Base-by-base conservation (phyloP, 164 flowering plant species). In the Magnolia officinalis region DNA sequence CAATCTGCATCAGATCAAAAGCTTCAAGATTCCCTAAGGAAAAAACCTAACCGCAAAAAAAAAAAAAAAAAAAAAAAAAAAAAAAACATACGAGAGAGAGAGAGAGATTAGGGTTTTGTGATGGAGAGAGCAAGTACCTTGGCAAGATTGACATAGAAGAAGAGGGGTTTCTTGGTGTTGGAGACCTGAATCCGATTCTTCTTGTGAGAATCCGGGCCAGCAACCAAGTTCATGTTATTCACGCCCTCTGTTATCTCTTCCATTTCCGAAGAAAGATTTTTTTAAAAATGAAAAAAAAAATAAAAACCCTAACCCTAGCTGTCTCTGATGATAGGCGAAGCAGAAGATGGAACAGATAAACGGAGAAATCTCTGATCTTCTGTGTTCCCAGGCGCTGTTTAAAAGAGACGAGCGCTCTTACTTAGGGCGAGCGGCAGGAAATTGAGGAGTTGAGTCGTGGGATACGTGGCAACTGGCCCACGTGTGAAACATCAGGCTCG, bases 141-240 rank as follows among this genome's bases (percentile, higher is more conserved):
- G 50, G 80, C 80, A 26, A 78, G 76, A 69, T 78, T 74, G 69
- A 78, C 80, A 63, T 78, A 78, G 76, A 78, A 78, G 68, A 78
- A 78, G 76, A 78, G 76, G 26, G 80, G 80, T 26, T 78, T 78
- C 73, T 78, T 77, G 55, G 94, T 89, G 85, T 89, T 89, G 80
- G 94, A 89, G 68, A 90, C 94, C 79, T 89, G 91, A 81, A 90
- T 90, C 10, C 92, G 86, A 45, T 90, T 90, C 88, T 84, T 87
- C 89, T 85, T 73, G 80, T 73, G 70, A 2, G 79, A 50, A 78
- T 89, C 92, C 18, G 16, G 1, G 49, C 50, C 71, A 6, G n/a
- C 45, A 13, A 18, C 55, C 63, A 89, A 61, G 84, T 31, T 80
- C 49, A 89, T 77, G 84, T 82, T 85, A 82, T 81, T 85, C 18